phyloP scores from a whole-genome alignment of 139 green algal species.

The Parachlorella kessleri region DNA sequence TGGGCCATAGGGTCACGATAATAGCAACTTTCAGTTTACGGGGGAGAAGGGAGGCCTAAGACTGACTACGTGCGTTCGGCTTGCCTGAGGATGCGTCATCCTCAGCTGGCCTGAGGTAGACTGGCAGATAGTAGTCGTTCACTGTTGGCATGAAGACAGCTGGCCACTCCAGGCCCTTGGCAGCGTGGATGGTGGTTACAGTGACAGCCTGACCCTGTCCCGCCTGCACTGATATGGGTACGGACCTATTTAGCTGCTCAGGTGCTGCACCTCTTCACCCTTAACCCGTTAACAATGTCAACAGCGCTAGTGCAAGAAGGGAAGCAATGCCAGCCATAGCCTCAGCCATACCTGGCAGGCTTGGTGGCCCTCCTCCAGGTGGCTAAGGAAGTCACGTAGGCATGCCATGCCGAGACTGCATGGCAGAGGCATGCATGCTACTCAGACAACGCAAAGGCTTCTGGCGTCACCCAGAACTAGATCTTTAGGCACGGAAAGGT shows the following conservation, averaged over 20 bases:
- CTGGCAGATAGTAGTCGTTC: not conserved
- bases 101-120: not conserved
- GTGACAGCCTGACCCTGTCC: no score
- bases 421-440: no score
- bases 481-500: no score
- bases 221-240: not conserved
- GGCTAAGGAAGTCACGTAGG: not conserved
- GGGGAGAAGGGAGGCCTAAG: not conserved
- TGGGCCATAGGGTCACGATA: no score
- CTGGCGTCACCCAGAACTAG: no score
- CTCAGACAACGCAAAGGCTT: no score
- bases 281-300: not conserved
- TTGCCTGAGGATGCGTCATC: not conserved
- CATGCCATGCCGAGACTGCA: no score
- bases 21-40: not conserved
- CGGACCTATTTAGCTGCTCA: not conserved
- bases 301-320: no score
- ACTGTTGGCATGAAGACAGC: not conserved
- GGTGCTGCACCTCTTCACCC: not conserved
- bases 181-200: conserved; percentile 17
- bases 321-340: not conserved
- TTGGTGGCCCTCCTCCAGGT: not conserved
- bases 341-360: not conserved
- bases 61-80: conserved; percentile 1
- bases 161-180: conserved; percentile 4